Conservation (phyloP, 768 basidiomycete species). For the Psilocybe subaeruginosa region DNA sequence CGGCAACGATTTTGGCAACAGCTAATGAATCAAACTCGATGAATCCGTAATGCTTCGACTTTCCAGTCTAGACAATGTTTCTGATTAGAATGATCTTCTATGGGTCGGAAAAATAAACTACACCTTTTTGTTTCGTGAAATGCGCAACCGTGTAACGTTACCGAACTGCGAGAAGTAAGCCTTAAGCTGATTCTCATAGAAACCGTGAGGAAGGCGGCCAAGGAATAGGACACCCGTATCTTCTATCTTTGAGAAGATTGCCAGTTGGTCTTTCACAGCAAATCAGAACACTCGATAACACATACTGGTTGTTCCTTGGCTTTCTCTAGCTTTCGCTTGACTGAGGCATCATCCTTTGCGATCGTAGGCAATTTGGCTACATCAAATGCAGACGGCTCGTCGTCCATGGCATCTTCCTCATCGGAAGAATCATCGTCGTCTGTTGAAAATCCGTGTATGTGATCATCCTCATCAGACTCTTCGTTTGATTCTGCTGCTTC, state of each 20-base stretch:
- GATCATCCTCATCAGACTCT: slow-evolving; percentile 35
- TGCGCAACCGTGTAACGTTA: slow-evolving; percentile 79
- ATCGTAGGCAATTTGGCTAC: slow-evolving; percentile 79
- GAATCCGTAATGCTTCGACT: slow-evolving; percentile 96
- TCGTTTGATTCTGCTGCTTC: slow-evolving; percentile 22
- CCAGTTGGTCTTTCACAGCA: not conserved
- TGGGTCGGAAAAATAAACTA: not conserved
- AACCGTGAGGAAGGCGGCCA: slow-evolving; percentile 93
- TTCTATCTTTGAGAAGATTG: slow-evolving; percentile 36
- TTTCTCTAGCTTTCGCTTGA: slow-evolving; percentile 65
- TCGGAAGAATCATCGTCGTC: slow-evolving; percentile 83
- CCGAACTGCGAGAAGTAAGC: slow-evolving; percentile 97
- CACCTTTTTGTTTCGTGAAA: slow-evolving; percentile 95
- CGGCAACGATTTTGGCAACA: slow-evolving; percentile 93
- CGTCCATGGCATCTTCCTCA: slow-evolving; percentile 58
- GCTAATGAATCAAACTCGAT: slow-evolving; percentile 89
- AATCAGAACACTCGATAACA: slow-evolving; percentile 28
- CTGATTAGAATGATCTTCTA: not conserved
- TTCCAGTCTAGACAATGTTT: slow-evolving; percentile 68
- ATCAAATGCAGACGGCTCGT: slow-evolving; percentile 59
- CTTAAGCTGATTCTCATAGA: slow-evolving; percentile 93
- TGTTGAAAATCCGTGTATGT: slow-evolving; percentile 74
- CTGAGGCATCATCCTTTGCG: slow-evolving; percentile 84
- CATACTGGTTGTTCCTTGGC: slow-evolving; percentile 71
- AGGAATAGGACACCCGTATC: slow-evolving; percentile 88